Evolutionary conservation across 2,329 filamentous ascomycete species (phyloP).

Genomic region (Fusarium metavorans): DNA sequence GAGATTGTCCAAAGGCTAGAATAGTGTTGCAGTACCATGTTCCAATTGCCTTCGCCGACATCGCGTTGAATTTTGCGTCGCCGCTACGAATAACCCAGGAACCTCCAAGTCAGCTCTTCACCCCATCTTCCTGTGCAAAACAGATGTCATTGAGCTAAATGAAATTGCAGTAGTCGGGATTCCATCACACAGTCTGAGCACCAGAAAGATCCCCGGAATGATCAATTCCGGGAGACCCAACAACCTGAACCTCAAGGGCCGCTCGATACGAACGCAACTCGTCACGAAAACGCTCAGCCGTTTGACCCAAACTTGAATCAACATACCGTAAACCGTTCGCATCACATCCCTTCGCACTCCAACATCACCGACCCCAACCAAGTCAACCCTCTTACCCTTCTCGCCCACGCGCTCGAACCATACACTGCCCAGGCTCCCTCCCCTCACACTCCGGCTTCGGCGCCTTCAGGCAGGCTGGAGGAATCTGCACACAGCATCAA

Average conservation of each 20-base stretch:
- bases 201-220: background rate
- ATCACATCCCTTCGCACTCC: background rate
- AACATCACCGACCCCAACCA: background rate
- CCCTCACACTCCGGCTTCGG: background rate
- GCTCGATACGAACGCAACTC: background rate
- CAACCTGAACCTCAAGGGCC: background rate
- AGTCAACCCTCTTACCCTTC: constrained; percentile 3
- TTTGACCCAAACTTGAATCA: background rate
- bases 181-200: background rate
- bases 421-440: background rate
- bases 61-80: background rate
- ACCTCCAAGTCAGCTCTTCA: background rate
- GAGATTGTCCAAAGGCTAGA: background rate
- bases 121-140: too few species aligned
- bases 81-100: background rate
- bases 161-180: background rate
- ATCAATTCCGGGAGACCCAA: background rate
- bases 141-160: background rate
- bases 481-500: background rate
- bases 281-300: background rate
- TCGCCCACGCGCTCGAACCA: constrained; percentile 2
- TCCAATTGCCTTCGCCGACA: constrained; percentile 5
- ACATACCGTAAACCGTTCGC: background rate
- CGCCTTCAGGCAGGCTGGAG: background rate
- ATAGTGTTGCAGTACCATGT: constrained; percentile 2